Conservation (phyloP, 345 rosid species). For the Cardiospermum halicacabum region DNA sequence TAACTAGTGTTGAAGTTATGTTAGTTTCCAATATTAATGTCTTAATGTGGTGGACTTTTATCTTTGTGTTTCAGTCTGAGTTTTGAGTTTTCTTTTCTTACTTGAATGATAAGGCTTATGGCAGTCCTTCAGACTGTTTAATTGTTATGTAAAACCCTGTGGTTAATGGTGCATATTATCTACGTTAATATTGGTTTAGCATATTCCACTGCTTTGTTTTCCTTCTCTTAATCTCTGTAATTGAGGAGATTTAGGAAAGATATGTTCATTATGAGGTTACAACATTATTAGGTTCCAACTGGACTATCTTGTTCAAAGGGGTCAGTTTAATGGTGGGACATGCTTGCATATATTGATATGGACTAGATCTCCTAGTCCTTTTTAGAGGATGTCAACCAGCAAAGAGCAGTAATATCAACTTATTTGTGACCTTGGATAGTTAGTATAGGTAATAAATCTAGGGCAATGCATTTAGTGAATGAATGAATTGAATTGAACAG, state of each 20-base stretch:
- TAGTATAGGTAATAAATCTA: not conserved
- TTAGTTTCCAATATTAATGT: too few relatives aligned
- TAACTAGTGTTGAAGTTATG: not conserved
- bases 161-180: too few relatives aligned
- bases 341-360: too few relatives aligned
- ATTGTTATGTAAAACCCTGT: not conserved
- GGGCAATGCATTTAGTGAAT: not conserved
- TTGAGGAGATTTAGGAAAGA: not conserved
- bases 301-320: not conserved
- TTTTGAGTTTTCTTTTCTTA: not conserved
- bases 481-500: not conserved
- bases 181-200: not conserved
- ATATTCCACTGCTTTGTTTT: not conserved
- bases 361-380: not conserved
- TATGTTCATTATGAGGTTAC: not conserved
- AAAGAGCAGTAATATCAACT: not conserved
- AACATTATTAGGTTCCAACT: not conserved
- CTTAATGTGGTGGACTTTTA: not conserved
- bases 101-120: not conserved
- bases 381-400: not conserved
- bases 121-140: not conserved
- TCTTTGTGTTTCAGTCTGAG: not conserved
- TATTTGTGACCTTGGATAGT: not conserved
- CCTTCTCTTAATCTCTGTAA: not conserved
- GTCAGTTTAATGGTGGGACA: too few relatives aligned